Evolutionary conservation across 768 basidiomycete species (phyloP).

Genomic region (Mycena sanguinolenta): DNA sequence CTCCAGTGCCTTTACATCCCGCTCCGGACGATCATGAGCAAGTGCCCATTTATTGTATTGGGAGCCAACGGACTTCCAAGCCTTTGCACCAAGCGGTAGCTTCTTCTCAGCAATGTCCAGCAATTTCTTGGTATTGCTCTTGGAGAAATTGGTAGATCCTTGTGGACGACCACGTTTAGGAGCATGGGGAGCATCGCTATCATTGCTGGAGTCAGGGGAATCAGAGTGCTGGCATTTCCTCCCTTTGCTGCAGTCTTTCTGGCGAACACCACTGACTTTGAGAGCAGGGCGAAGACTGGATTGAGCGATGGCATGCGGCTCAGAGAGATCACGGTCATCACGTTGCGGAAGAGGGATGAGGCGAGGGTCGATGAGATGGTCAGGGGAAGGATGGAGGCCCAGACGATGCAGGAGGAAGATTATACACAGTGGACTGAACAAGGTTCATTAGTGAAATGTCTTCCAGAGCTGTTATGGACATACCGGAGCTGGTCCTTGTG

Average conservation of each 20-base stretch:
- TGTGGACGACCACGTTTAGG: background rate
- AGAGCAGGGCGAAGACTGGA: background rate
- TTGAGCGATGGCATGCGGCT: background rate
- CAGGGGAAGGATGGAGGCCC: background rate
- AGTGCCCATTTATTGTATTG: background rate
- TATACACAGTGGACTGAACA: background rate
- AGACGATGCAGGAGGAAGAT: background rate
- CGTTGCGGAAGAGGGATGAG: background rate
- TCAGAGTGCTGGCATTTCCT: too few species aligned
- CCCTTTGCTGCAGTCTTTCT: background rate
- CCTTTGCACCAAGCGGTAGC: background rate
- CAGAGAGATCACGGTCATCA: background rate
- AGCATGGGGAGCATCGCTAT: background rate
- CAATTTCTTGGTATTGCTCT: background rate
- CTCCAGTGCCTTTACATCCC: background rate
- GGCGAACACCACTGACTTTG: background rate
- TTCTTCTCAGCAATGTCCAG: background rate
- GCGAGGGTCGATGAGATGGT: background rate
- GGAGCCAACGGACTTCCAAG: background rate
- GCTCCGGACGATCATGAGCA: background rate
- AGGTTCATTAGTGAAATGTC: background rate
- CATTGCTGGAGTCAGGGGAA: background rate
- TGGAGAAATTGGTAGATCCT: background rate
- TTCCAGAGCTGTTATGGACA: background rate
- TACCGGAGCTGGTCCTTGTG: too few species aligned